A percentile compares a stretch with the other conserved stretches of the same genome.
Evolutionary conservation across 257 asterid genomes (phyloP).

Genomic region (Solanum neorickii): DNA sequence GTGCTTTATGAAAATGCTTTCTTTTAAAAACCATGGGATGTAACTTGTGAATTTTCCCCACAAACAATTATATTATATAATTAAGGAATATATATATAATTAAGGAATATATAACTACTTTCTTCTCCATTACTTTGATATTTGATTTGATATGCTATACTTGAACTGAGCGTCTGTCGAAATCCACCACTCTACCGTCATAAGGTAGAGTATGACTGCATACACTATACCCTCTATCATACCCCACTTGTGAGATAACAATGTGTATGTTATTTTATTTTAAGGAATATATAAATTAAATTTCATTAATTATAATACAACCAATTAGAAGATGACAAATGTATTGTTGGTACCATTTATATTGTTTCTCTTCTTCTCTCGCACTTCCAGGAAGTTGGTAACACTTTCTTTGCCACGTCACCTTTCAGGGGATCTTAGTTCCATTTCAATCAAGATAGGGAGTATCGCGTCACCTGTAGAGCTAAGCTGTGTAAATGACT

Average conservation of each 20-base stretch:
- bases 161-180: not conserved
- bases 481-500: not conserved
- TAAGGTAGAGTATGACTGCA: not conserved
- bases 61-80: not conserved
- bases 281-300: not conserved
- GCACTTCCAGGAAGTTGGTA: not conserved
- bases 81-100: not conserved
- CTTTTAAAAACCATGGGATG: not conserved
- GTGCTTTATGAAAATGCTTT: not conserved
- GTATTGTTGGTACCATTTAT: not conserved
- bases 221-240: not conserved
- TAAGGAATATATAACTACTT: not conserved
- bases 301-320: not conserved
- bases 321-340: not conserved
- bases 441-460: not conserved
- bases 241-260: not conserved
- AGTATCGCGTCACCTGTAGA: not conserved
- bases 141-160: not conserved
- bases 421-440: not conserved
- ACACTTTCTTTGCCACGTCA: not conserved
- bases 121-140: not conserved
- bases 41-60: not conserved
- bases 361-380: not conserved
- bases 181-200: not conserved
- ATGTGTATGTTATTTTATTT: not conserved